phyloP scores from a whole-genome alignment of 75 land plant species.

The Sequoia sempervirens region DNA sequence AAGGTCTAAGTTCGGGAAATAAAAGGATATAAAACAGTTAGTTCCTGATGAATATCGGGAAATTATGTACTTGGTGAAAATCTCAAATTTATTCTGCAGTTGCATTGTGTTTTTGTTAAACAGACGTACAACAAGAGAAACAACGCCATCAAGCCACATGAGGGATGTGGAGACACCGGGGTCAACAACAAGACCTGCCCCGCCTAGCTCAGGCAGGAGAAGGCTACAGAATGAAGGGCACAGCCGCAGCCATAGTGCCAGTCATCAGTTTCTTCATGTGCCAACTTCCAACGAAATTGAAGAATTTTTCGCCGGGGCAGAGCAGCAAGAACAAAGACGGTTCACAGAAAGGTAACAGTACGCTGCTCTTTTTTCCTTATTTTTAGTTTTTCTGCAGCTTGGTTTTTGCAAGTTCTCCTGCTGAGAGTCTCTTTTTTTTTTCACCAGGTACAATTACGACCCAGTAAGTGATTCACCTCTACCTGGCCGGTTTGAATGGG shows the following conservation, averaged over 20 bases:
- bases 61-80: background rate
- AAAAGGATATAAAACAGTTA: background rate
- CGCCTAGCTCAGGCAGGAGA: conserved; percentile 7
- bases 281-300: conserved; percentile 56
- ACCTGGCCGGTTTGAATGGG: conserved; percentile 52
- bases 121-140: conserved; percentile 41
- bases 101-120: background rate
- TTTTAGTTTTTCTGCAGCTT: background rate
- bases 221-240: conserved; percentile 8
- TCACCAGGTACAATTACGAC: conserved; percentile 46
- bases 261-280: conserved; percentile 12
- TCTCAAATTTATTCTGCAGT: background rate
- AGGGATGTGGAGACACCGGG: conserved; percentile 38
- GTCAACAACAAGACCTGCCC: conserved; percentile 25
- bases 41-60: background rate
- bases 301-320: conserved; percentile 55
- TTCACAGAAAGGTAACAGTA: conserved; percentile 54
- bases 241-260: background rate
- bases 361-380: background rate
- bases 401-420: background rate
- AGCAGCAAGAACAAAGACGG: conserved; percentile 40
- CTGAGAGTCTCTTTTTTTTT: background rate
- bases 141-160: conserved; percentile 55
- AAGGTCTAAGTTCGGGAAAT: no score
- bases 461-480: conserved; percentile 38